Conservation (phyloP, 2,329 filamentous ascomycete genomes). For the Trichophaea hybrida region DNA sequence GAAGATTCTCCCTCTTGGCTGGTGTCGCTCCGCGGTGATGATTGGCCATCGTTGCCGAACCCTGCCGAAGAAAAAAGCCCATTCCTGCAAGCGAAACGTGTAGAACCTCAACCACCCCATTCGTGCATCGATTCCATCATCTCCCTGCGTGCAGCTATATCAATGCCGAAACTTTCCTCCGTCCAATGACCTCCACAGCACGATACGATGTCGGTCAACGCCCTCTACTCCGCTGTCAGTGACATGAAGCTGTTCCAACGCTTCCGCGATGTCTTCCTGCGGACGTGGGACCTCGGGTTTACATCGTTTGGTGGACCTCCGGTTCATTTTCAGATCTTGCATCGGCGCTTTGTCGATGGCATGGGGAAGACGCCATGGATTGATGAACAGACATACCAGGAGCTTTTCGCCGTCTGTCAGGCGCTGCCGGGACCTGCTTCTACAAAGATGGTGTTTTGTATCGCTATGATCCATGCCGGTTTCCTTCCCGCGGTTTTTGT, state of each 20-base stretch:
- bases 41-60: no score
- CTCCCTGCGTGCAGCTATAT: no score
- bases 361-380: conserved; percentile 44
- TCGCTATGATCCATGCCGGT: conserved; percentile 49
- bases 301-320: conserved; percentile 53
- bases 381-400: conserved; percentile 56
- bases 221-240: neutral
- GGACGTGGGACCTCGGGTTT: conserved; percentile 48
- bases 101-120: no score
- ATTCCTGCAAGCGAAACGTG: no score
- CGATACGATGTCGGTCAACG: neutral
- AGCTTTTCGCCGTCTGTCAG: conserved; percentile 56
- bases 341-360: conserved; percentile 44
- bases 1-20: no score
- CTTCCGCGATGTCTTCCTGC: conserved; percentile 30
- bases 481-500: conserved; percentile 43
- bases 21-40: no score
- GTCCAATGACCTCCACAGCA: no score
- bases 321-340: conserved; percentile 55
- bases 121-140: no score
- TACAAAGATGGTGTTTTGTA: conserved; percentile 58
- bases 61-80: no score
- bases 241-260: conserved; percentile 25
- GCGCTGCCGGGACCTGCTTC: conserved; percentile 52
- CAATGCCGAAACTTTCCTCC: no score